Conservation (phyloP, 352 stramenopile genomes). For the Phytophthora sp. region DNA sequence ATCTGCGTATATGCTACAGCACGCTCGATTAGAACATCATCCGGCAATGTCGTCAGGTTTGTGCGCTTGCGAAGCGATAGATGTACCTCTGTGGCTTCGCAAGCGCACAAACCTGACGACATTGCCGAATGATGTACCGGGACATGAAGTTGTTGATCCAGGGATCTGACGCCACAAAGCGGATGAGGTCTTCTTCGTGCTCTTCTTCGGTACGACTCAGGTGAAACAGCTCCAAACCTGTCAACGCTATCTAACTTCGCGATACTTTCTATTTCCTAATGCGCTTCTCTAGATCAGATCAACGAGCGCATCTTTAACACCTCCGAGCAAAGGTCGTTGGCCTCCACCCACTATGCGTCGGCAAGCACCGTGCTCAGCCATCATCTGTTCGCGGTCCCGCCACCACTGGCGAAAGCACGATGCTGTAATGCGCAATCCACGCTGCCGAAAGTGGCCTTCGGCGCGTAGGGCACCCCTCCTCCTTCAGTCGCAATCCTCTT, state of each 20-base stretch:
- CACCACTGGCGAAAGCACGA: conserved; percentile 10
- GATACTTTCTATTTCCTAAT: conserved; percentile 10
- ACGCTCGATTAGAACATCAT: conserved; percentile 5
- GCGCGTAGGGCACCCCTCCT: not conserved
- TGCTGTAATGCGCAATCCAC: not conserved
- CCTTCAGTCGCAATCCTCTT: not conserved
- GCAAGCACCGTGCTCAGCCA: not conserved
- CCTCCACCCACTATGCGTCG: conserved; percentile 4
- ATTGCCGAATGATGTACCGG: too few relatives aligned
- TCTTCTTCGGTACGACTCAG: not conserved
- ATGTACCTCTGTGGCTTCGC: too few relatives aligned
- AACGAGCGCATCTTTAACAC: not conserved
- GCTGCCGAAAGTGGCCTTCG: not conserved
- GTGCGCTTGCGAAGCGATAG: conserved; percentile 7
- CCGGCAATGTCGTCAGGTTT: conserved; percentile 8
- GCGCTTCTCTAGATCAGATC: conserved; percentile 3
- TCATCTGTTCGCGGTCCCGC: conserved; percentile 13
- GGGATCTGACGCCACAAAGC: conserved; percentile 5
- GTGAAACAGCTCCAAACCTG: not conserved
- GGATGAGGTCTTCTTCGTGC: conserved; percentile 1
- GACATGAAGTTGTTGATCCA: conserved; percentile 15
- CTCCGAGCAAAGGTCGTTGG: not conserved
- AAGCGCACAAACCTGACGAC: too few relatives aligned
- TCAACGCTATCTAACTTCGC: conserved; percentile 2
- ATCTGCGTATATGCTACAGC: not conserved